Base-by-base conservation (phyloP, 441 rosid genomes). In the Dalechampia spathulata region DNA sequence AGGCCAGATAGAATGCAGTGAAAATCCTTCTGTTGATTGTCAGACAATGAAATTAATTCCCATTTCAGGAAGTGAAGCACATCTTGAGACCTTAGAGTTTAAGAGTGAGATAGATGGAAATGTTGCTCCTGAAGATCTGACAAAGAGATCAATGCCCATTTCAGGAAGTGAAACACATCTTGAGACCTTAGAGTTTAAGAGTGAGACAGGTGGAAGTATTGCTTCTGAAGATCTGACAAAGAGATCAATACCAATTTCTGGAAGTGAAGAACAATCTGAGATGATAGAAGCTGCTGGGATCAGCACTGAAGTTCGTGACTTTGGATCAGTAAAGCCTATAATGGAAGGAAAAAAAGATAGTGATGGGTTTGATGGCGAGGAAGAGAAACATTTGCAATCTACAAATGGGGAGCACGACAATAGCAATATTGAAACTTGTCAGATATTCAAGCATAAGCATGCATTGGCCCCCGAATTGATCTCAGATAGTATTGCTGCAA, bases 121-220 rank as follows among this genome's bases (percentile, higher is more conserved):
- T 66, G 25, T 63, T 13, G 37, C 54, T 30, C 10, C 48, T 1
- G 30, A 62, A 23, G 52, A 44, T 59, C 61, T 52, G 12, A 57
- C 65, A 22, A 77, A 57, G 60, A n/a, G n/a, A n/a, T n/a, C n/a
- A n/a, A 58, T 80, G 64, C 46, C 60, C 54, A 74, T 73, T 58
- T 41, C 70, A 17, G 55, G 48, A 55, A 14, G 27, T 67, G 74
- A 63, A 71, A 32, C 54, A 21, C 44, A 36, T 28, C 26, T 56
- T 28, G 55, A 27, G 50, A 37, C 63, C 25, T 46, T 46, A 20
- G 60, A 50, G 40, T 55, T 57, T 4, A 68, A 66, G 56, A 42
- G 25, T 34, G 53, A 72, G 58, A 45, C 46, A 61, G 71, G 20
- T 12, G 57, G 56, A 62, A 20, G 28, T 63, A 17, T 63, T 11